Base-by-base conservation (phyloP, 179 eudicot species). In the Amaranthus tricolor region DNA sequence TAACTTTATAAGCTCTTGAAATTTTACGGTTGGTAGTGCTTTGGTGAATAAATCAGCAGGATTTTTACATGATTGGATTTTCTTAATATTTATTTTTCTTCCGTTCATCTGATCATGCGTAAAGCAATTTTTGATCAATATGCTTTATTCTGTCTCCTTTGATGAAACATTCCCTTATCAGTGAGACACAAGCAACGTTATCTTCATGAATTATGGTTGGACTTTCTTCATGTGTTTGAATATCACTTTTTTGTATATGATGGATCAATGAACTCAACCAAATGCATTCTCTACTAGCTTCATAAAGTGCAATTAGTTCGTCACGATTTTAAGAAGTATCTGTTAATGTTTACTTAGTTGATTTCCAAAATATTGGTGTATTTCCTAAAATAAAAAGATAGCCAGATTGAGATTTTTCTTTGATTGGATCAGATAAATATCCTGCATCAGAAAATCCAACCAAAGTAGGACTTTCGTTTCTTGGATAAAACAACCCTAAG, bases 361-460 rank as follows among this genome's bases (percentile, higher is more conserved):
- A 50, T 24, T 50, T 68, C 59, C 72, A 52, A 7, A 58, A 68
- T 12, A 68, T 68, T 65, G 47, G 3, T 8, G 47, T 65, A 9
- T 17, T 6, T 4, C 69, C 69, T 8, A 10, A 65, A 7, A 19
- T 65, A 11, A 65, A 65, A 13, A 68, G 7, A 45, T 24, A 7
- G 19, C 76, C 17, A 6, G 60, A 31, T 51, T 79, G 70, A 6
- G 82, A 68, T 2, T 47, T 52, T 19, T 70, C 74, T 44, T 73
- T 74, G 6, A 52, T 63, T n/a, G 52, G 59, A 62, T 61, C 59
- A 3, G 66, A 72, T 8, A 73, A 59, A 6, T 63, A 63, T 14
- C 49, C 12, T 5, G 31, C 31, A 2, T 24, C 31, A 24, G 31
- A 1, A 24, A 24, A 24, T 24, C 31, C 31, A 24, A 24, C 68